Evolutionary conservation across 345 rosid genomes (phyloP), one percentile per base, ranked within the genome.

Genomic region (Capsella bursapastoris): DNA sequence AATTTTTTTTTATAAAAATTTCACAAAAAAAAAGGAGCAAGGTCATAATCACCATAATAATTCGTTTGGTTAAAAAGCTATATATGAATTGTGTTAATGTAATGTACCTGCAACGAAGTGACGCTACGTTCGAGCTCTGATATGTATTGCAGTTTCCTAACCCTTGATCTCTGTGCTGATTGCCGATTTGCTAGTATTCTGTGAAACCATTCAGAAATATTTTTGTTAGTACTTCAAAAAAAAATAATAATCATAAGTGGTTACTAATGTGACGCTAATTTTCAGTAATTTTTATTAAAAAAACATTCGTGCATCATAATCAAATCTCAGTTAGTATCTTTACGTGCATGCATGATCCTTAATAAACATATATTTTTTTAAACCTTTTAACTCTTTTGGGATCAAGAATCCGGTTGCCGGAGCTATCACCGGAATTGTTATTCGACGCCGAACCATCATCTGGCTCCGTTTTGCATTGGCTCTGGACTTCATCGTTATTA

Each of bases 121-220:
- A 93, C 92, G 75, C 90, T 86, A 1, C 93, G 98, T 83, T 93
- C 97, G 14, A 93, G 97, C 78, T 90, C 97, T 37, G 96, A 90
- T 66, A 93, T 93, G 83, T 93, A 90, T 74, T 90, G 96, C 29
- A 93, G 82, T 82, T 93, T 93, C 79, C 93, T 84, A 71, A 90
- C 98, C 64, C 98, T 83, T 72, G 98, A 93, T 78, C 97, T 86
- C 51, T 93, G 98, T 28, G 98, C 97, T 11, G 98, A 93, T 77
- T 93, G 98, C 61, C 98, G 80, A 74, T 93, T 93, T 53, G 97
- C 98, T 82, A 93, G 78, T 61, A 93, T 93, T 80, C 98, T 92
- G 73, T 34, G n/a, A 1, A 62, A 22, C 25, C 63, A 59, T 61
- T 75, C 40, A 35, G 1, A 16, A 44, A 28, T 13, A 32, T 75